These are phyloP conservation scores for Mycothermus thermophilus DNA, from an alignment of 495 filamentous ascomycete genomes.

Conservation along the genomic window DNA sequence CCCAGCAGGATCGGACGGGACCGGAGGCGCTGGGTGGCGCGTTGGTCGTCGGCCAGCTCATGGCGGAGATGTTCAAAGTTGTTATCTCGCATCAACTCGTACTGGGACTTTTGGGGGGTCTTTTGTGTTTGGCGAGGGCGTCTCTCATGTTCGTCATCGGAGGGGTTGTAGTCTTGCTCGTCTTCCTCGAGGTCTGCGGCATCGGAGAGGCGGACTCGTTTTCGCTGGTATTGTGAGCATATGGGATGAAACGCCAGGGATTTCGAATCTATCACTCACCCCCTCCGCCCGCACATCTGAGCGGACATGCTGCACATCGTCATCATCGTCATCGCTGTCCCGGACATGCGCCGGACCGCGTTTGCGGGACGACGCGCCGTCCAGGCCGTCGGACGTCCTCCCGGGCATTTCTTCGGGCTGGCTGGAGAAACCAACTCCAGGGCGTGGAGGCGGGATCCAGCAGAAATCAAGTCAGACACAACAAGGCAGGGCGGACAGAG, in stretches of 20 bases:
- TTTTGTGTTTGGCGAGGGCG: conserved; percentile 9
- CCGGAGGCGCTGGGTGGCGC: conserved; percentile 58
- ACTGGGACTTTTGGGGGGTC: conserved; percentile 34
- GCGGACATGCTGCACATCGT: conserved; percentile 32
- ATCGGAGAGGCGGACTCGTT: conserved; percentile 31
- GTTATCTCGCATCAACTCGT: conserved; percentile 37
- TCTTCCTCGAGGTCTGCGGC: conserved; percentile 8
- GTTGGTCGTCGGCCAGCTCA: conserved; percentile 46
- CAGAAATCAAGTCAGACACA: no score
- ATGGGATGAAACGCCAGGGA: no score
- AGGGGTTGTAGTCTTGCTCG: conserved; percentile 24
- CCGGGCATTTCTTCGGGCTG: conserved; percentile 10
- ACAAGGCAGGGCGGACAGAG: no score
- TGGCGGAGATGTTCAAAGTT: conserved; percentile 39
- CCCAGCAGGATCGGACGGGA: conserved; percentile 37
- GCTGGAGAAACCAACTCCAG: no score
- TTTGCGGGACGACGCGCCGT: conserved; percentile 16
- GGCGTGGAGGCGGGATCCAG: no score
- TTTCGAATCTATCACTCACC: conserved; percentile 26
- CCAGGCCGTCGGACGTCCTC: conserved; percentile 7
- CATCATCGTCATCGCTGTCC: conserved; percentile 37
- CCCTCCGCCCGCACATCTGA: conserved; percentile 31
- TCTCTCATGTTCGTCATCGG: conserved; percentile 8
- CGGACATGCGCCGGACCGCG: conserved; percentile 18
- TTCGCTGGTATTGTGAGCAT: no score